Conservation (phyloP, 164 flowering plant genomes). For the Platanus orientalis region DNA sequence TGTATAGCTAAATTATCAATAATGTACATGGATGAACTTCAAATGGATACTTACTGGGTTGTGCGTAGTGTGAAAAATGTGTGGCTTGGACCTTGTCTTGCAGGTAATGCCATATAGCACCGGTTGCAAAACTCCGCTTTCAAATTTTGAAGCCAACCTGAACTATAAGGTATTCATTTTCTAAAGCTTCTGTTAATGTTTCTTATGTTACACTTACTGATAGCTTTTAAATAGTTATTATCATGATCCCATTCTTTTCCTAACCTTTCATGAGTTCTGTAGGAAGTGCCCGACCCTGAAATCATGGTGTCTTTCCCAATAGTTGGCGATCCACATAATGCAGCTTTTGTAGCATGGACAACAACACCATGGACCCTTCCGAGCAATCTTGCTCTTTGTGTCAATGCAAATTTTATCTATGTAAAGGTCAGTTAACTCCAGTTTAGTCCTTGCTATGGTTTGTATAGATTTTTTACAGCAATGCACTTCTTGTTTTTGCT, state of each 20-base stretch:
- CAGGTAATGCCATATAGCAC: conserved; percentile 99
- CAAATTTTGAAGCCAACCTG: conserved; percentile 84
- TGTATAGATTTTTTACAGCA: too few species aligned
- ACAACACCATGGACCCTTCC: conserved; percentile 99
- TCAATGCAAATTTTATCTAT: conserved; percentile 67
- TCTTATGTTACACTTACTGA: too few species aligned
- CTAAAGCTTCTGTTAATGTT: not conserved
- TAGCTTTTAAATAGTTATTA: not conserved
- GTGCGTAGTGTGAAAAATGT: not conserved
- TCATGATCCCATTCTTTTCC: not conserved
- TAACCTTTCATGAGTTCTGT: conserved; percentile 10
- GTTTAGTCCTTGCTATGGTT: too few species aligned
- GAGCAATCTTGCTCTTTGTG: conserved; percentile 90
- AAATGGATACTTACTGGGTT: not conserved
- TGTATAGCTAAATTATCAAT: not conserved
- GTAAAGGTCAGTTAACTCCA: conserved; percentile 55
- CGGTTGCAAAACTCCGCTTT: conserved; percentile 91
- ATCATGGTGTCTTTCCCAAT: conserved; percentile 83
- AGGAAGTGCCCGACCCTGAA: conserved; percentile 92
- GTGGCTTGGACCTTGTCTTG: conserved; percentile 9
- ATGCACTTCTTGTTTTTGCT: too few species aligned
- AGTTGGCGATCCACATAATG: conserved; percentile 64
- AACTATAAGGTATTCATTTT: conserved; percentile 61
- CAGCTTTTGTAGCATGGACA: conserved; percentile 93
- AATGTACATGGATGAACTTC: not conserved